Evolutionary conservation across 495 filamentous ascomycete species (phyloP).

Genomic region (Pseudotulostoma volvatum): DNA sequence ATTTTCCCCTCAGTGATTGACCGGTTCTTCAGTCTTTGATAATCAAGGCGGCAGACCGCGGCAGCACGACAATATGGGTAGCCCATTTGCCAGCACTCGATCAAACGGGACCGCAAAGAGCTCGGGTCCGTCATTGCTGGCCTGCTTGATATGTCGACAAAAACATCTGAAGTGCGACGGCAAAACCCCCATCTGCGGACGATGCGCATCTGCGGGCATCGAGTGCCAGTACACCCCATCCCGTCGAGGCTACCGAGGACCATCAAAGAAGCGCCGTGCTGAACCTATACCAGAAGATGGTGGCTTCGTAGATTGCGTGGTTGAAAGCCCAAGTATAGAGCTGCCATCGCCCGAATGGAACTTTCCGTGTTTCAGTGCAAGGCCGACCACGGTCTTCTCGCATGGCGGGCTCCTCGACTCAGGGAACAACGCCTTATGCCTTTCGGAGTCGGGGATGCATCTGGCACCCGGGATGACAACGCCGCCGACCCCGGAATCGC

Average conservation of each 20-base stretch:
- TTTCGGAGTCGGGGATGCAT: not conserved
- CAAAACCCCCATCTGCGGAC: conserved; percentile 25
- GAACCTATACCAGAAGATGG: conserved; percentile 18
- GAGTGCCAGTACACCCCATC: conserved; percentile 31
- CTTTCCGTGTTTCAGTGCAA: not conserved
- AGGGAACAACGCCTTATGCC: conserved; percentile 9
- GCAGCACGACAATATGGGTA: too few species aligned
- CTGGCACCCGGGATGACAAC: not conserved
- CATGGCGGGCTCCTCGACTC: conserved; percentile 12
- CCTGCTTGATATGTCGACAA: conserved; percentile 40
- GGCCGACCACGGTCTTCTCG: not conserved
- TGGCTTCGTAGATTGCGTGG: conserved; percentile 7
- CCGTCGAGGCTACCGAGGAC: conserved; percentile 32
- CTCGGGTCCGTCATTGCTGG: conserved; percentile 28
- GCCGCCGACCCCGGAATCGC: conserved; percentile 29
- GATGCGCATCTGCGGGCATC: conserved; percentile 18
- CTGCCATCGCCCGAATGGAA: not conserved
- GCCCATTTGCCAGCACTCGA: not conserved
- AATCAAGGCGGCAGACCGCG: too few species aligned
- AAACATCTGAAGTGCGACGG: conserved; percentile 42
- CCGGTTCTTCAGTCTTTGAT: too few species aligned
- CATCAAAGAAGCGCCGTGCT: conserved; percentile 31
- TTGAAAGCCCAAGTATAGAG: not conserved
- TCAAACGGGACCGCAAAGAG: conserved; percentile 3
- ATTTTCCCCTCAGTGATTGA: too few species aligned